These are phyloP conservation scores for Claviceps digitariae DNA, from an alignment of 2,329 filamentous ascomycete genomes.

Conservation along the genomic window DNA sequence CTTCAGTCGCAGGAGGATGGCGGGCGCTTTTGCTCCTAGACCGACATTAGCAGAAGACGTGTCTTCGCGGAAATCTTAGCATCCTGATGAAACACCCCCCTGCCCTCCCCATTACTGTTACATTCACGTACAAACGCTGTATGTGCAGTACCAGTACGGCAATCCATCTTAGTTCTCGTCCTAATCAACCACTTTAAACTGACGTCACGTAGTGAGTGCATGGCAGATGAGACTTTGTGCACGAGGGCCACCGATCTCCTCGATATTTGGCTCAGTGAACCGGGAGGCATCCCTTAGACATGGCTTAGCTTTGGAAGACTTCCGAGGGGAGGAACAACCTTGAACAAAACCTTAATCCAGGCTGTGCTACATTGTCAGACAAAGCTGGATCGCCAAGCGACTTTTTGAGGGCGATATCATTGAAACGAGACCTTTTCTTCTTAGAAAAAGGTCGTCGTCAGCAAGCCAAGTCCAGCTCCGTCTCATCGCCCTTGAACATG, in stretches of 20 bases:
- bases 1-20: too few species aligned
- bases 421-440: background rate
- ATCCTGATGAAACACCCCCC: background rate
- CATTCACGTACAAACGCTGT: background rate
- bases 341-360: slow-evolving; percentile 11
- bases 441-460: background rate
- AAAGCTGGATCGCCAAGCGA: background rate
- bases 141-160: too few species aligned
- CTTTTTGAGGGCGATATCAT: background rate
- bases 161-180: background rate
- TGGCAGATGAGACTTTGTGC: background rate
- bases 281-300: slow-evolving; percentile 3
- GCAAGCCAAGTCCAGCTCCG: background rate
- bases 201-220: background rate
- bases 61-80: background rate
- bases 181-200: background rate
- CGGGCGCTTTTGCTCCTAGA: background rate
- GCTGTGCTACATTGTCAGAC: slow-evolving; percentile 3
- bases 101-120: too few species aligned
- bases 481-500: background rate
- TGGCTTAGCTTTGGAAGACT: slow-evolving; percentile 1
- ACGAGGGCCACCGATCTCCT: background rate
- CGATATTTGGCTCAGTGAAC: background rate
- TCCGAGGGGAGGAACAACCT: slow-evolving; percentile 9
- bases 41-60: background rate